Evolutionary conservation across 2,329 filamentous ascomycete genomes (phyloP), one percentile per base, ranked within the genome.

Genomic region (Corniculantispora saksenae): DNA sequence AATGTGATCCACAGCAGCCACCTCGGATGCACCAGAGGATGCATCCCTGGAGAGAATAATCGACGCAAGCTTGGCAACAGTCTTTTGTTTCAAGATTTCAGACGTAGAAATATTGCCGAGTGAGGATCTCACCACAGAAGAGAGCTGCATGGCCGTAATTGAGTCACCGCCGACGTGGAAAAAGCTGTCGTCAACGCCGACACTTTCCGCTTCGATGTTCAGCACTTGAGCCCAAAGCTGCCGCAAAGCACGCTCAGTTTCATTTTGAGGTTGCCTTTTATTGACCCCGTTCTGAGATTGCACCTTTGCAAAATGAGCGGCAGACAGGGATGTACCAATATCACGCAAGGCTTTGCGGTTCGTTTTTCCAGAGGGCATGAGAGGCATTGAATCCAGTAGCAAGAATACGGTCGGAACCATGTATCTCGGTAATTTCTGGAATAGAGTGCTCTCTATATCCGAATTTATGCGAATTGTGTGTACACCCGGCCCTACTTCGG

Each of bases 111-210:
- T 2, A 78, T 66, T 0, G 69, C 71, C 3, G 70, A 70, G 9
- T 72, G 70, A 9, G 73, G 72, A 21, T 50, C 47, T 50, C 50
- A 74, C 76, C 9, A 72, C 71, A n/a, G 83, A 79, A 7, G 76
- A 73, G 13, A 81, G 70, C 10, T 76, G 73, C 72, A 82, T 82
- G 1, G 80, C 79, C 2, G 71, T 70, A 32, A 82, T 80, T 6
- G 80, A 82, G 55, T 82, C 80, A 4, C 81, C 81, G 3, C 80
- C 80, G 0, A 81, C 69, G 5, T 69, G 68, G 19, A 80, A 72
- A 57, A 82, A 81, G 50, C 74, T 73, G 47, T 73, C 70, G n/a
- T 75, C 71, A 0, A 72, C 61, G 1, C 72, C 69, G 25, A 78
- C 69, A 3, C 74, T 68, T 0, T 70, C 70, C 0, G 72, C 66